Evolutionary conservation across 148 eudicot species (phyloP).

Genomic region (Rheum nobile): DNA sequence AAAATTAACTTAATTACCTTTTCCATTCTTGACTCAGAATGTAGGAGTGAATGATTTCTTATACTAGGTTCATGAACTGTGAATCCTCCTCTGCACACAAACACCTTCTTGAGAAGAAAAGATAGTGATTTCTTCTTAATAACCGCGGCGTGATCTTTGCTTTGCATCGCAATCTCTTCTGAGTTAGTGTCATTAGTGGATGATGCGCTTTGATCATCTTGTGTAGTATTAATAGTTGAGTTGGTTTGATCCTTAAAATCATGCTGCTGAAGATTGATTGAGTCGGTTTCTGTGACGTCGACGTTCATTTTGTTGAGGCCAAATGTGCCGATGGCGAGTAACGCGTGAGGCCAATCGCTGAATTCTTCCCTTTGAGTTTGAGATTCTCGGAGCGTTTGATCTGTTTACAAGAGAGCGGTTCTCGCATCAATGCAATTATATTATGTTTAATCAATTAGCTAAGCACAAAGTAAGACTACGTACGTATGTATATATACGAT

Average conservation of each 20-base stretch:
- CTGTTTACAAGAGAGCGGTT: too few relatives aligned
- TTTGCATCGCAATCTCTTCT: conserved; percentile 12
- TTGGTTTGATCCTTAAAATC: conserved; percentile 13
- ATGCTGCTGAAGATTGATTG: too few relatives aligned
- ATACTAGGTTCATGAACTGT: conserved; percentile 21
- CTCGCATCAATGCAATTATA: too few relatives aligned
- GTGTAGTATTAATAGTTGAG: neutral
- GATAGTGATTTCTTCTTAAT: conserved; percentile 51
- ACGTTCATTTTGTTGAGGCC: conserved; percentile 19
- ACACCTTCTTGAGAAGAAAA: conserved; percentile 60
- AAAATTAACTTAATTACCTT: conserved; percentile 67
- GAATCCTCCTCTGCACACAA: conserved; percentile 34
- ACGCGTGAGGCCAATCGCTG: conserved; percentile 71
- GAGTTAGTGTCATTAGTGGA: neutral
- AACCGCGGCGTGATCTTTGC: conserved; percentile 14
- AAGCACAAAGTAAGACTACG: too few relatives aligned
- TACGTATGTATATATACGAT: too few relatives aligned
- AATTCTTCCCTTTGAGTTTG: conserved; percentile 41
- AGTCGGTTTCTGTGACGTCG: neutral
- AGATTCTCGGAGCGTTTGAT: conserved; percentile 19
- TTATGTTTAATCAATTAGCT: too few relatives aligned
- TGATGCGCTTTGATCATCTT: neutral
- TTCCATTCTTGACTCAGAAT: conserved; percentile 41
- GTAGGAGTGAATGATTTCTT: conserved; percentile 55
- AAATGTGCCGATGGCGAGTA: conserved; percentile 74